Percentiles rank a stretch among this genome's conserved stretches.
Evolutionary conservation across 768 basidiomycete genomes (phyloP).

Genomic region (Boletus sensibilis): DNA sequence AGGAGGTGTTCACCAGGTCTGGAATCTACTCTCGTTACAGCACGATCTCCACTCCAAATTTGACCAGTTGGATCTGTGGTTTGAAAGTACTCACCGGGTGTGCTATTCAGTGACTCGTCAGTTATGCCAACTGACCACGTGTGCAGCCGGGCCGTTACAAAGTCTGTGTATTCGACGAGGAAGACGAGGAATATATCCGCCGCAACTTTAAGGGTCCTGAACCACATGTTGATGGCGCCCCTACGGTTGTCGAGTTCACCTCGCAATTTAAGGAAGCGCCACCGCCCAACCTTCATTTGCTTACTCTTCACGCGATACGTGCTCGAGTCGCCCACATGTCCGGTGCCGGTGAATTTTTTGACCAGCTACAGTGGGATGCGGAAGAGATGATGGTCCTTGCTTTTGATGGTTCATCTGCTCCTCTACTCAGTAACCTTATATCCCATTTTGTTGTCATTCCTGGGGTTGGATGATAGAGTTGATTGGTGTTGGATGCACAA

Average conservation of each 20-base stretch:
- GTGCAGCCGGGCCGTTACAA: background rate
- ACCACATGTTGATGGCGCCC: too few relatives aligned
- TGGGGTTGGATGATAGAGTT: too few relatives aligned
- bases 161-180: background rate
- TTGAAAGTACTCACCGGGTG: background rate
- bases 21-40: conserved; percentile 1
- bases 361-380: background rate
- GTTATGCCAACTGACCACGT: background rate
- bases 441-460: background rate
- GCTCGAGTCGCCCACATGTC: conserved; percentile 6
- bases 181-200: background rate
- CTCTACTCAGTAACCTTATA: background rate
- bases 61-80: background rate
- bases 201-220: too few relatives aligned
- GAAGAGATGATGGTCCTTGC: background rate
- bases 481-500: too few relatives aligned
- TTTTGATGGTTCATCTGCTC: background rate
- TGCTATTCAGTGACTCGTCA: background rate
- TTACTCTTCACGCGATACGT: conserved; percentile 1
- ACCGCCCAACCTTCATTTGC: background rate
- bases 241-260: background rate
- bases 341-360: conserved; percentile 2
- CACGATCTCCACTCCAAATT: fast-evolving
- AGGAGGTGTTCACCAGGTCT: background rate
- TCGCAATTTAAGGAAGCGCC: background rate